These are phyloP conservation scores for Acacia pycnantha DNA, from an alignment of 331 rosid species.

Conservation along the genomic window DNA sequence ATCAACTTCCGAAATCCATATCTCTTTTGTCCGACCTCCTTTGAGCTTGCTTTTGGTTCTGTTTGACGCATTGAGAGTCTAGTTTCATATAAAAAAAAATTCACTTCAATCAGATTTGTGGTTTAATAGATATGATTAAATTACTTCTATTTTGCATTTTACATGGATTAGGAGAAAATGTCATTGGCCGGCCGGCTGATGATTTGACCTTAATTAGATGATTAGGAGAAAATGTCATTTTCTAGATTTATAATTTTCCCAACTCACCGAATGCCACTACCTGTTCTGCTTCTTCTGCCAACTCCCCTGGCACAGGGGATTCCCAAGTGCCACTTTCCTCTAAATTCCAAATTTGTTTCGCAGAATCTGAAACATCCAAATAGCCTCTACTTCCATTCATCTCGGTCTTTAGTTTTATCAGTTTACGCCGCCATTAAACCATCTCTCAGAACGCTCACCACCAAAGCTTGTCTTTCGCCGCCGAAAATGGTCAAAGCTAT, in stretches of 20 bases:
- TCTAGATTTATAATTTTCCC: not conserved
- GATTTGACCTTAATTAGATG: not conserved
- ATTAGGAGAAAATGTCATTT: not conserved
- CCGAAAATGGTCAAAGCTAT: conserved; percentile 73
- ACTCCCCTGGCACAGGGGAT: not conserved
- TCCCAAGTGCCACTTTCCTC: not conserved
- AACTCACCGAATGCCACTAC: not conserved
- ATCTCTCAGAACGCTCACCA: conserved; percentile 28
- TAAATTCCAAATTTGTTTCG: not conserved
- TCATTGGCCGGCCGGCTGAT: conserved; percentile 22
- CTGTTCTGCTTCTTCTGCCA: not conserved
- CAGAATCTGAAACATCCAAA: not conserved
- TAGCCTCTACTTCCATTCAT: not conserved
- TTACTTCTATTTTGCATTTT: too few species aligned
- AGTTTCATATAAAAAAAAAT: too few species aligned
- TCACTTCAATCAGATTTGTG: too few species aligned
- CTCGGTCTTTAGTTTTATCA: not conserved
- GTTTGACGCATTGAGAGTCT: too few species aligned
- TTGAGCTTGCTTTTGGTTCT: too few species aligned
- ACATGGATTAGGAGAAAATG: too few species aligned
- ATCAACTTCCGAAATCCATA: too few species aligned
- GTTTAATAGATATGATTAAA: too few species aligned
- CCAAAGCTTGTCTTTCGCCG: conserved; percentile 34
- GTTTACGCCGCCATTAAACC: not conserved
- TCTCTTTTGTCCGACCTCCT: too few species aligned